phyloP scores from a whole-genome alignment of 208 protist species.

The Leishmania tarentolae region DNA sequence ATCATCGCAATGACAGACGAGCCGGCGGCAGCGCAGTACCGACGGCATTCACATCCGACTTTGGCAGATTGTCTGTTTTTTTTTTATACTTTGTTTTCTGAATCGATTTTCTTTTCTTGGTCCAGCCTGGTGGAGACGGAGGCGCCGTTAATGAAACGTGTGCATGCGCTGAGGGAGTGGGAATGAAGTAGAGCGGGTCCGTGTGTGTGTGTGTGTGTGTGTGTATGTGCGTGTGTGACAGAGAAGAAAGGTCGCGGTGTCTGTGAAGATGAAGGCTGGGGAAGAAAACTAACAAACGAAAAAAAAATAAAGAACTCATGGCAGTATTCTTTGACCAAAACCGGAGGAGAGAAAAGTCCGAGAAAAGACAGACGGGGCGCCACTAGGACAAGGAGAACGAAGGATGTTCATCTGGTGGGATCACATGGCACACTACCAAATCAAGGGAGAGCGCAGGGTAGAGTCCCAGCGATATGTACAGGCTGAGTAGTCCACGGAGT shows the following conservation, averaged over 20 bases:
- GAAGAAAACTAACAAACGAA: background rate
- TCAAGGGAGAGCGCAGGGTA: background rate
- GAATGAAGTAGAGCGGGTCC: background rate
- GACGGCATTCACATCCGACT: background rate
- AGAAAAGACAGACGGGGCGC: background rate
- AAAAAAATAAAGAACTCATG: background rate
- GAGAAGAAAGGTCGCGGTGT: background rate
- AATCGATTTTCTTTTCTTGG: background rate
- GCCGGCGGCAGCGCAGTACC: background rate
- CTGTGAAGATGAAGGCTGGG: conserved; percentile 1
- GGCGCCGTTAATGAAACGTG: background rate
- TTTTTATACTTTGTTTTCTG: background rate
- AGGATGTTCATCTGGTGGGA: background rate
- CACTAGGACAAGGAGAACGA: background rate
- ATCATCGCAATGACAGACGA: too few species aligned
- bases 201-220: too few species aligned
- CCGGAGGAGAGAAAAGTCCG: conserved; percentile 15
- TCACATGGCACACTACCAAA: background rate
- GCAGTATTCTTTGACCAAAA: conserved; percentile 1
- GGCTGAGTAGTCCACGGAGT: too few species aligned
- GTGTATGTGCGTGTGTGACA: too few species aligned
- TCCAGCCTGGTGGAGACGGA: background rate
- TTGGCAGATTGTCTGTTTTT: background rate
- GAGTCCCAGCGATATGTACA: background rate
- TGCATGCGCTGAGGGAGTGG: background rate